Conservation (phyloP, 2,329 filamentous ascomycete species). For the Penicillium italicum region DNA sequence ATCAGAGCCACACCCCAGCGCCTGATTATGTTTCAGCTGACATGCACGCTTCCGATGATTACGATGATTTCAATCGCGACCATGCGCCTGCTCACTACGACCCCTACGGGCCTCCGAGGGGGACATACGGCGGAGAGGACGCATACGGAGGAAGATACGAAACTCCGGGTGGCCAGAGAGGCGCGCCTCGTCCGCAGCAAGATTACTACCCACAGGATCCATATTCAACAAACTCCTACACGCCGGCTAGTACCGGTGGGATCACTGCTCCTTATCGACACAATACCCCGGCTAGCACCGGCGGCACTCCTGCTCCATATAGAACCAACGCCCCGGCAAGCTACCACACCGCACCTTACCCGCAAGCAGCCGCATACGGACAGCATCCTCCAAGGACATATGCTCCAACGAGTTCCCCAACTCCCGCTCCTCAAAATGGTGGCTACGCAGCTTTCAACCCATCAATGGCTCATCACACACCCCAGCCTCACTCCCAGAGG, state of each 20-base stretch:
- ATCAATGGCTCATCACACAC: constrained; percentile 8
- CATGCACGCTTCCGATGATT: not conserved
- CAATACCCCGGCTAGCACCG: constrained; percentile 15
- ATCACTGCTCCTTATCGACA: constrained; percentile 6
- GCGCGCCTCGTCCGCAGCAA: not conserved
- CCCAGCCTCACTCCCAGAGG: constrained; percentile 6
- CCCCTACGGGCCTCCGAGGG: constrained; percentile 4
- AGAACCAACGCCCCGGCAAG: constrained; percentile 18
- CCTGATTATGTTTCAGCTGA: constrained; percentile 19
- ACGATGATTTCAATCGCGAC: constrained; percentile 4
- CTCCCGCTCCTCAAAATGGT: constrained; percentile 9
- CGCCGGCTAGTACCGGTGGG: constrained; percentile 10
- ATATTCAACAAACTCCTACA: constrained; percentile 6
- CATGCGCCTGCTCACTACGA: constrained; percentile 10
- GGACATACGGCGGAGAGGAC: not conserved
- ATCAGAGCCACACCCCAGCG: constrained; percentile 21
- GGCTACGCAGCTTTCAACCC: constrained; percentile 26
- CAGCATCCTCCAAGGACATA: constrained; percentile 12
- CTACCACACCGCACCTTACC: constrained; percentile 10
- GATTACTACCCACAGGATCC: constrained; percentile 3
- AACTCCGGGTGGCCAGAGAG: not conserved
- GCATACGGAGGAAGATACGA: not conserved
- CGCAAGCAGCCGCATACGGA: constrained; percentile 1
- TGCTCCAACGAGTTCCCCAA: constrained; percentile 13
- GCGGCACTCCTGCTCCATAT: constrained; percentile 5